Evolutionary conservation across 139 green algal genomes (phyloP).

Genomic region (Chlorella sorokiniana): DNA sequence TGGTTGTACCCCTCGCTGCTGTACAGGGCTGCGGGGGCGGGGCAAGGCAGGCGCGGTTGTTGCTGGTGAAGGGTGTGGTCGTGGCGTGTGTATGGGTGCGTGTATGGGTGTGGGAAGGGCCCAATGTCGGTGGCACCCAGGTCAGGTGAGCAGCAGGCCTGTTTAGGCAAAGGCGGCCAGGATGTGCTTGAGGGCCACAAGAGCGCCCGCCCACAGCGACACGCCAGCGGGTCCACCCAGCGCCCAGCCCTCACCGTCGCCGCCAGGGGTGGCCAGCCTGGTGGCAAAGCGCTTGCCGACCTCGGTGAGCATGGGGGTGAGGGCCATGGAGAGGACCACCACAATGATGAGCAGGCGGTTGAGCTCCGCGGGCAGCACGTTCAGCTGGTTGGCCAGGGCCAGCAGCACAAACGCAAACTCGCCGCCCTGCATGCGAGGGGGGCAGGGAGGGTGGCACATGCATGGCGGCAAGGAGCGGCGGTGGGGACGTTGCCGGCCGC

Average conservation of each 20-base stretch:
- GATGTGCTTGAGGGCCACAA: too few relatives aligned
- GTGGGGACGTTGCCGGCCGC: neutral
- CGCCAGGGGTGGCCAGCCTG: neutral
- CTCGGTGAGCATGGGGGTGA: constrained; percentile 85
- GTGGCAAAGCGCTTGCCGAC: constrained; percentile 57
- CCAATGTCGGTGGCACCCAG: neutral
- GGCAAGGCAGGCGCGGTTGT: neutral
- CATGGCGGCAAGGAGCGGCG: neutral
- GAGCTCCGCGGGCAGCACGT: constrained; percentile 82
- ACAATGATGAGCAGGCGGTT: constrained; percentile 95
- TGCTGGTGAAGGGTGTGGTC: neutral
- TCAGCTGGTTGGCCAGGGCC: constrained; percentile 78
- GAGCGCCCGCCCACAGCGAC: neutral
- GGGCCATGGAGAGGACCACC: constrained; percentile 93
- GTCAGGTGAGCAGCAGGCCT: neutral
- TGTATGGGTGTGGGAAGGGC: neutral
- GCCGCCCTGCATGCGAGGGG: constrained; percentile 74
- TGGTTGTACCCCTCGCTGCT: constrained; percentile 38
- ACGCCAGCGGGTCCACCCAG: neutral
- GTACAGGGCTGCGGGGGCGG: constrained; percentile 1
- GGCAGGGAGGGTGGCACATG: neutral
- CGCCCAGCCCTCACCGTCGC: neutral
- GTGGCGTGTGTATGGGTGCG: neutral
- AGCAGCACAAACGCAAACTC: constrained; percentile 99
- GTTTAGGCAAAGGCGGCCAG: too few relatives aligned